These are phyloP conservation scores for Wakefieldia striispora DNA, from an alignment of 768 basidiomycete genomes.

Conservation along the genomic window DNA sequence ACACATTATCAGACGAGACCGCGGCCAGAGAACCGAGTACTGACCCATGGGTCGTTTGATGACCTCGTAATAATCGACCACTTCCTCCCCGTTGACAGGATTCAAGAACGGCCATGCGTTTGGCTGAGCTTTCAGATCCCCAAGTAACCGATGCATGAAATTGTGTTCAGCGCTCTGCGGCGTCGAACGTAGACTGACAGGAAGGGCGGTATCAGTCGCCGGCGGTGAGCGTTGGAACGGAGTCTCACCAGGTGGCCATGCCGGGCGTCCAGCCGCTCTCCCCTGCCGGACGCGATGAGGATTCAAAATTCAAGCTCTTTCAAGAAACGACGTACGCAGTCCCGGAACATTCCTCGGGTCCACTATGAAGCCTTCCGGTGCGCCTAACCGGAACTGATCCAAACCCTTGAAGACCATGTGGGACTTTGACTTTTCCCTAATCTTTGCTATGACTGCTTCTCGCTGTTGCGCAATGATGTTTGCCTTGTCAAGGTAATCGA, in stretches of 20 bases:
- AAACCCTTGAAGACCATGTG: slow-evolving; percentile 83
- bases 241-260: slow-evolving; percentile 67
- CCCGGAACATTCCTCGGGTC: slow-evolving; percentile 86
- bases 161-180: slow-evolving; percentile 56
- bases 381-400: slow-evolving; percentile 66
- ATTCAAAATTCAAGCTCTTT: neutral
- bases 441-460: slow-evolving; percentile 86
- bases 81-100: slow-evolving; percentile 79
- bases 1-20: neutral
- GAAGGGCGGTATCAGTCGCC: slow-evolving; percentile 3
- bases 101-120: slow-evolving; percentile 84
- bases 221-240: neutral
- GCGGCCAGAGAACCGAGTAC: slow-evolving; percentile 22
- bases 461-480: slow-evolving; percentile 77
- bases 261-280: slow-evolving; percentile 92
- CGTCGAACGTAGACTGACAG: slow-evolving; percentile 36
- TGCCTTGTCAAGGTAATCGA: slow-evolving; percentile 83
- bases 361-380: slow-evolving; percentile 47
- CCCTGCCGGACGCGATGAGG: slow-evolving; percentile 40
- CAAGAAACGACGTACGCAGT: slow-evolving; percentile 51
- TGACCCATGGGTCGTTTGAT: slow-evolving; percentile 91
- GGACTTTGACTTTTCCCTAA: slow-evolving; percentile 81
- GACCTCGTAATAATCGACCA: slow-evolving; percentile 86
- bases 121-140: slow-evolving; percentile 73
- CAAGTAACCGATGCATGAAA: slow-evolving; percentile 74